Base-by-base conservation (phyloP, 805 yeast genomes). In the Lachancea lanzarotensis region DNA sequence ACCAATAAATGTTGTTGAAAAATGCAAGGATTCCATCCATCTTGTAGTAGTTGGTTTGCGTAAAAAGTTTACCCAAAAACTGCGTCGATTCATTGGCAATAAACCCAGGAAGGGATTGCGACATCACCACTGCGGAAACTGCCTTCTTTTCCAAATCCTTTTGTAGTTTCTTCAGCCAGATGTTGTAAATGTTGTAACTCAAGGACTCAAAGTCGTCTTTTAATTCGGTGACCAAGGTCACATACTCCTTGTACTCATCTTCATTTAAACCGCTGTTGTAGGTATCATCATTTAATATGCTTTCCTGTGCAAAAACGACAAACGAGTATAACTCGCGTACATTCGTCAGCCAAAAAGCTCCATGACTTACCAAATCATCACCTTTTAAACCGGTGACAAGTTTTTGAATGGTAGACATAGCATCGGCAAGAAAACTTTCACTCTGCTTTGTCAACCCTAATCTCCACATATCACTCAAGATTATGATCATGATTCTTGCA, bases 391-490 rank as follows among this genome's bases (percentile, higher is more conserved):
- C 68, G 42, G 84, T 75, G 15, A 91, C 95, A 49, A 85, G 81
- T 41, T 78, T 79, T 70, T 91, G 98, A 54, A 93, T 88, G 1
- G 85, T 84, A 25, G 86, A 78, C 62, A 91, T 74, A 2, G 89
- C 95, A 62, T 84, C 90, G 38, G 96, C 96, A 50, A 93, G 70
- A 61, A 93, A 85, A 45, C 80, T 81, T 70, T 93, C 98, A 60
- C 91, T 81, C 65, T 91, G 96, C 53, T 84, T 80, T 13, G 96
- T 88, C 57, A 89, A 76, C 2, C 98, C 98, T 39, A 91, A 73
- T 67, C 98, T 78, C 98, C 98, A 93, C 98, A 93, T 89, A 65
- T 93, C 98, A 57, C 95, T 82, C 52, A 91, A 72, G 29, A 91
- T 83, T 52, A 93, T 84, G 58, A 93, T 91, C 58, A 93, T 81